Base-by-base conservation (phyloP, 495 filamentous ascomycete species). In the Podospora comata region DNA sequence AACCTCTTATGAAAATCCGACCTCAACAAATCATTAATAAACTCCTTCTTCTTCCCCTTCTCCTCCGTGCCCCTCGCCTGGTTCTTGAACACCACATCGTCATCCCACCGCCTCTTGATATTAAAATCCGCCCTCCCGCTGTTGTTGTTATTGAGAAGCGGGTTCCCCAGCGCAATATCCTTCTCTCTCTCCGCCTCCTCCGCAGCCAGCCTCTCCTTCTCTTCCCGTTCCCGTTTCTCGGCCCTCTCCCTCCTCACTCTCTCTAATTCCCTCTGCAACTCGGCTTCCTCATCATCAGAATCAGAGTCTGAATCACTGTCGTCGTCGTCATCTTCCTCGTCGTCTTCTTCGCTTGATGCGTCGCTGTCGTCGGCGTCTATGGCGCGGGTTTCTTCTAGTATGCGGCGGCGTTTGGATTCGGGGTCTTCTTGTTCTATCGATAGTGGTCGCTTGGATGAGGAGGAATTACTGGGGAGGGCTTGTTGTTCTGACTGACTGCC, bases 21-120 rank as follows among this genome's bases (percentile, higher is more conserved):
- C 66, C 95, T 89, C 67, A 99, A 81, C 75, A 98, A 82, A 81
- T 99, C 95, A 74, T 99, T 99, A 75, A 99, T 92, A 83, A 98
- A 99, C 80, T 97, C 93, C 80, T 93, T 96, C 79, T 87, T 90
- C 81, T 94, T 93, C 60, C 85, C 84, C 80, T 90, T 92, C 65
- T 96, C 93, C 73, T 97, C 95, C 11, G 93, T 97, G 3, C 95
- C 95, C 59, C 96, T 86, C 39, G 94, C 95, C 79, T 98, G 95
- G 79, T 99, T 99, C 83, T 96, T 97, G 81, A 99, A 99, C 19
- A 99, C 93, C n/a, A 99, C 95, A 81, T 99, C 95, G 69, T 99
- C 95, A 72, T 99, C 95, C 95, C 95, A 99, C 74, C 93, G 86
- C 73, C 92, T 81, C 81, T 91, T 93, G 65, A 91, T 83, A 55